Conservation (phyloP, 176 grass and related monocot genomes). For the Echinochloa phyllopogon region DNA sequence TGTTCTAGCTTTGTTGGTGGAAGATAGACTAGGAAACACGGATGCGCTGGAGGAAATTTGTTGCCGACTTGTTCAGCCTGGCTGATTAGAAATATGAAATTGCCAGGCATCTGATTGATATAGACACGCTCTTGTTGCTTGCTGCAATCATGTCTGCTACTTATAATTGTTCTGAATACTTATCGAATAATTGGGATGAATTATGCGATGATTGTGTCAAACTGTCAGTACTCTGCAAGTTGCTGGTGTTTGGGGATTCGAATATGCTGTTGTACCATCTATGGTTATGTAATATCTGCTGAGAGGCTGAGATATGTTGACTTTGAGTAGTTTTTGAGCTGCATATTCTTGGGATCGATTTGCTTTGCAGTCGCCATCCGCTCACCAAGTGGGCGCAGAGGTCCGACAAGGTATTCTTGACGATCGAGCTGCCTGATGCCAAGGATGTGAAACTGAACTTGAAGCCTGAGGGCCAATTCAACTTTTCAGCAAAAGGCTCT, state of each 20-base stretch:
- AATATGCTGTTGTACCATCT: neutral
- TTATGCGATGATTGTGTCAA: neutral
- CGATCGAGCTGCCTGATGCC: conserved; percentile 80
- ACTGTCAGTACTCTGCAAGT: neutral
- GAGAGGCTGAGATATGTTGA: neutral
- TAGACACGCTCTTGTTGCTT: neutral
- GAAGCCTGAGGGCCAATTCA: conserved; percentile 79
- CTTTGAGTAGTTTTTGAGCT: neutral
- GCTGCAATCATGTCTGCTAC: neutral
- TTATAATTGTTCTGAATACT: neutral
- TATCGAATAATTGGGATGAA: neutral
- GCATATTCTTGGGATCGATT: neutral
- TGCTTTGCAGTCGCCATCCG: conserved; percentile 75
- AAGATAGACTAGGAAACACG: neutral
- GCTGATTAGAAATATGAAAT: neutral
- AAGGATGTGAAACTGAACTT: conserved; percentile 89
- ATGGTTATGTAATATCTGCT: neutral
- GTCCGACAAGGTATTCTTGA: conserved; percentile 72
- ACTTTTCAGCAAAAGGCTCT: conserved; percentile 68
- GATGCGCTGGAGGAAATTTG: neutral
- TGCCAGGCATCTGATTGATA: neutral
- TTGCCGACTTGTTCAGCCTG: neutral
- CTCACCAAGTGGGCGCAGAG: conserved; percentile 91
- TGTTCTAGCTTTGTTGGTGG: neutral
- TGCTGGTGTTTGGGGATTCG: neutral